Evolutionary conservation across 768 basidiomycete species (phyloP).

Genomic region (Filobasidium wieringae): DNA sequence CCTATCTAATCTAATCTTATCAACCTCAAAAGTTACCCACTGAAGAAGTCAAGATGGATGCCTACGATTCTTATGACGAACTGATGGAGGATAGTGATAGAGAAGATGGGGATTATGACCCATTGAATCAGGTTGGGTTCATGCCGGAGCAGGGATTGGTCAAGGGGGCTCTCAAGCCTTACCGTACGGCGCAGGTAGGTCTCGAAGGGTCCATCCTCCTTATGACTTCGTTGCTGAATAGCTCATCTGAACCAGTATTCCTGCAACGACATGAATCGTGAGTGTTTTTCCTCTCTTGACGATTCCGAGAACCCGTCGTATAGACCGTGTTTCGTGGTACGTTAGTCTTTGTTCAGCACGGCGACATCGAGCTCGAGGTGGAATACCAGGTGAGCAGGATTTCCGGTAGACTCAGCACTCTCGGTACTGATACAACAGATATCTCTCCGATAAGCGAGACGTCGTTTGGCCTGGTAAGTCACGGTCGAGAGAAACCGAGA

Average conservation of each 20-base stretch:
- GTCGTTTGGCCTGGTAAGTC: conserved; percentile 8
- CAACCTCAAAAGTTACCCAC: too few species aligned
- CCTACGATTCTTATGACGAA: conserved; percentile 5
- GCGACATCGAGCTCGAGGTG: conserved; percentile 11
- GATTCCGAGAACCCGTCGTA: background rate
- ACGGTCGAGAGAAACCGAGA: background rate
- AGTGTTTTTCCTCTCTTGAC: background rate
- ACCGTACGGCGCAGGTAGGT: conserved; percentile 1
- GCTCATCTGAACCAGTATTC: too few species aligned
- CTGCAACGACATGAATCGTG: conserved; percentile 1
- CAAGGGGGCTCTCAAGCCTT: background rate
- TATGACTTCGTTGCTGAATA: background rate
- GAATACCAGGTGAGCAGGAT: conserved; percentile 13
- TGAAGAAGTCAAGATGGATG: background rate
- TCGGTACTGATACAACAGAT: background rate
- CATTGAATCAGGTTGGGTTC: background rate
- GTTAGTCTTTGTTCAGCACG: conserved; percentile 4
- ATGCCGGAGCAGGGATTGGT: conserved; percentile 1
- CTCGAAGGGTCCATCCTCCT: background rate
- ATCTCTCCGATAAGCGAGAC: conserved; percentile 6
- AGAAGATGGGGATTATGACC: conserved; percentile 3
- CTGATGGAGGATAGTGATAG: conserved; percentile 1
- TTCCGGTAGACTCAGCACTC: background rate
- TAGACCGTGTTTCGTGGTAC: background rate
- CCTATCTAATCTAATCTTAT: too few species aligned